A percentile compares a stretch with the other conserved stretches of the same genome.
Evolutionary conservation across 2,329 filamentous ascomycete species (phyloP).

Genomic region (Trichoderma sp.): DNA sequence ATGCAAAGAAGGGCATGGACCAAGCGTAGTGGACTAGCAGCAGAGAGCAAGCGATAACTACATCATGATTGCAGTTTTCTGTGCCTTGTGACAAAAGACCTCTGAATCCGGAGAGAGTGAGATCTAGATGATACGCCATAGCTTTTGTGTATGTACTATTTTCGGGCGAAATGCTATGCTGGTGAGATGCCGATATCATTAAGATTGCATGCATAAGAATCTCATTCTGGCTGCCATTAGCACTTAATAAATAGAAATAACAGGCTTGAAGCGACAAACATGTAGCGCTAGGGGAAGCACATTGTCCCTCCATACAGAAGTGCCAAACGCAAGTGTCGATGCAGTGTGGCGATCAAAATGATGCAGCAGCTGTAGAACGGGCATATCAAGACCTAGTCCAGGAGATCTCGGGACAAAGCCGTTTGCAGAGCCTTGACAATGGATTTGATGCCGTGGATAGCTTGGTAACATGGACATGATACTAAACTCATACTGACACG

Average conservation of each 20-base stretch:
- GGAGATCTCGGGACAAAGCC: background rate
- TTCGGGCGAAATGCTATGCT: constrained; percentile 8
- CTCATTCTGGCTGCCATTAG: background rate
- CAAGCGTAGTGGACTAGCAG: constrained; percentile 23
- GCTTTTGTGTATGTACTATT: background rate
- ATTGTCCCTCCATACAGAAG: constrained; percentile 10
- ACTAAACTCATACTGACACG: constrained; percentile 15
- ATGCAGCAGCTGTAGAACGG: constrained; percentile 18
- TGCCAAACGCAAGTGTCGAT: constrained; percentile 10
- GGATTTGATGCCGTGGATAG: background rate
- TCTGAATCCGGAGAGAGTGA: constrained; percentile 20
- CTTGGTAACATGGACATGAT: constrained; percentile 20
- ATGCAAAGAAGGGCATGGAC: constrained; percentile 22
- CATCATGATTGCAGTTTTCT: constrained; percentile 9
- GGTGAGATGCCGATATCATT: constrained; percentile 22
- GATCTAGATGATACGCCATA: constrained; percentile 16
- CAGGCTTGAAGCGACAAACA: background rate
- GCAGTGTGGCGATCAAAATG: constrained; percentile 17
- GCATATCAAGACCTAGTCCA: constrained; percentile 1
- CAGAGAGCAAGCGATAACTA: constrained; percentile 15
- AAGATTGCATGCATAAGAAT: constrained; percentile 20
- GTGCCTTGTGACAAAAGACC: constrained; percentile 2
- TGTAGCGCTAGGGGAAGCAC: constrained; percentile 20
- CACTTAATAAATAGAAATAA: background rate
- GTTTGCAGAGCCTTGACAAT: background rate